Evolutionary conservation across 495 filamentous ascomycete genomes (phyloP), one percentile per base, ranked within the genome.

Genomic region (Diplogelasinospora grovesii): DNA sequence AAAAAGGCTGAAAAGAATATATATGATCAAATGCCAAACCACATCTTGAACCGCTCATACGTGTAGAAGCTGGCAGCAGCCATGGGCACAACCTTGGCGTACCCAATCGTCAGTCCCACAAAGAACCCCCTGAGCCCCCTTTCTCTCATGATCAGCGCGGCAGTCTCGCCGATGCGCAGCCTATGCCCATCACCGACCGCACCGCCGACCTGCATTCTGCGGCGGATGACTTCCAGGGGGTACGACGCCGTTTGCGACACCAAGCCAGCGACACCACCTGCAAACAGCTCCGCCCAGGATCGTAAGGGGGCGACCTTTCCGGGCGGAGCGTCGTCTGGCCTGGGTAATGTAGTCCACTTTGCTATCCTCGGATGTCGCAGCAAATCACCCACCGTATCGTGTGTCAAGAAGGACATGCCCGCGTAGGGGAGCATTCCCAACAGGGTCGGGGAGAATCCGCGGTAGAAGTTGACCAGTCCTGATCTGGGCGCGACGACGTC

Each of bases 391-490:
- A 77, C 74, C 3, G 84, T 84, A 56, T 98, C 92, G 60, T 98
- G 92, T 0, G 87, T 93, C 22, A 97, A 76, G 70, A 98, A 98
- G n/a, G 89, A 96, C 53, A 93, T 79, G 35, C 92, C 92, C 10
- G 93, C 92, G 52, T 98, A 98, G 3, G 92, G 92, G 10, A 98
- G 58, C 90, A 98, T 98, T 32, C 92, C 92, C 25, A 86, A 65
- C 10, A 98, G 58, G 0, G 92, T 97, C 0, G 90, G 82, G 0
- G 78, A 79, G 59, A 97, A 98, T 10, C 92, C 92, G 22, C 92
- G 82, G 60, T 94, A 98, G 63, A 98, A 98, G 61, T 97, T 97
- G 28, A 77, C 61, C 0, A 95, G 53, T 0, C 93, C 89, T 8
- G 71, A 72, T 21, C 70, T 70, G 0, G 84, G 79, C 0, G 76